phyloP scores from a whole-genome alignment of 225 moss, liverwort and hornwort genomes.

The Pseudisothecium myosuroides region DNA sequence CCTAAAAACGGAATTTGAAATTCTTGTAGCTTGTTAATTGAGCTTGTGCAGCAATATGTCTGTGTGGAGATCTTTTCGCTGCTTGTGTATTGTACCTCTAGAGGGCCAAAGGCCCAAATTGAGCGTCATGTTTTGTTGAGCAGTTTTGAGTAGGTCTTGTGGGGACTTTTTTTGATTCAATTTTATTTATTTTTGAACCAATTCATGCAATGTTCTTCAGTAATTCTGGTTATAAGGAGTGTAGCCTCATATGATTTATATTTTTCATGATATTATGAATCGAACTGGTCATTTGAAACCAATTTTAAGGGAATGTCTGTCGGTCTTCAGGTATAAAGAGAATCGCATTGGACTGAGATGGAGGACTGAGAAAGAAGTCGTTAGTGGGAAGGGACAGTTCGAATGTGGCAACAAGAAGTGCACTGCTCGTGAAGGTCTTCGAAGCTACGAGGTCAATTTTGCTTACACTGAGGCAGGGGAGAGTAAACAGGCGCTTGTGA shows the following conservation, averaged over 20 bases:
- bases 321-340: slow-evolving; percentile 64
- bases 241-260: background rate
- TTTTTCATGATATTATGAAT: background rate
- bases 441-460: slow-evolving; percentile 99
- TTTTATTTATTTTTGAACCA: background rate
- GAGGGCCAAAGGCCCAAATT: too few species aligned
- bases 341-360: slow-evolving; percentile 94
- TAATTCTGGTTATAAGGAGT: background rate
- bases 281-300: background rate
- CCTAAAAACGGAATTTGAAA: background rate
- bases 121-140: background rate
- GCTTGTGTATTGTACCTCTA: background rate
- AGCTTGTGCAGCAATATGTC: background rate
- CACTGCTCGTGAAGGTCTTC: slow-evolving; percentile 62
- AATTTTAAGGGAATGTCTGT: background rate
- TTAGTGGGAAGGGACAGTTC: slow-evolving; percentile 96
- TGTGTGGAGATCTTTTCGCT: background rate
- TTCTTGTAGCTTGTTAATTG: background rate
- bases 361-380: slow-evolving; percentile 90
- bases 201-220: background rate
- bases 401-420: slow-evolving; percentile 95
- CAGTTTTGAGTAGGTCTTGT: background rate
- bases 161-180: background rate
- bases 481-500: slow-evolving; percentile 89
- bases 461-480: slow-evolving; percentile 88